These are phyloP conservation scores for Neonectria hederae DNA, from an alignment of 2,329 filamentous ascomycete species.

Conservation along the genomic window DNA sequence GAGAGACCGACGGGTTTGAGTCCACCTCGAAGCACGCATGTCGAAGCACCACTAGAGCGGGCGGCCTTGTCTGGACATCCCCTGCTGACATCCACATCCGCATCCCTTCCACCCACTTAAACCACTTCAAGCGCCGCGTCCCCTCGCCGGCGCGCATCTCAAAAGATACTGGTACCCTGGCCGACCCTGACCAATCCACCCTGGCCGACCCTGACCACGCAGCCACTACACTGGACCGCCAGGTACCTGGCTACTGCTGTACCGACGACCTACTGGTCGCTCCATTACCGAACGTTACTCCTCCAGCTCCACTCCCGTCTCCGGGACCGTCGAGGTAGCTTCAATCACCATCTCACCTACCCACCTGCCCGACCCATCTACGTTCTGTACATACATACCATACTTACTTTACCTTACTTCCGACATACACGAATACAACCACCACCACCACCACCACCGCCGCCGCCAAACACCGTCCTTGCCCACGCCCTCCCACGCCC, in stretches of 20 bases:
- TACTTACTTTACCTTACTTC: not conserved
- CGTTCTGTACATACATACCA: slow-evolving; percentile 8
- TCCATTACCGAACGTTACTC: not conserved
- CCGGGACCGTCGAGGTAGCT: slow-evolving; percentile 13
- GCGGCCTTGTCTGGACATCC: slow-evolving; percentile 8
- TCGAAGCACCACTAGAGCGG: not conserved
- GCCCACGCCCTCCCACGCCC: slow-evolving; percentile 21
- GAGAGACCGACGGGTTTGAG: too few relatives aligned
- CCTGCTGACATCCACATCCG: slow-evolving; percentile 17
- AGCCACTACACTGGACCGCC: slow-evolving; percentile 4
- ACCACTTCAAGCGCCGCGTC: slow-evolving; percentile 7
- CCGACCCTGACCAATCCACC: slow-evolving; percentile 2
- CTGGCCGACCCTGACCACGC: slow-evolving; percentile 2
- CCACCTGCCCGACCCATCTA: slow-evolving; percentile 13
- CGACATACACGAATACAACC: not conserved
- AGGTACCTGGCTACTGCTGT: slow-evolving; percentile 1
- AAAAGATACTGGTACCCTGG: not conserved
- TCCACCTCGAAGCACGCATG: not conserved
- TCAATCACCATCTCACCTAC: slow-evolving; percentile 13
- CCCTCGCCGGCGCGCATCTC: slow-evolving; percentile 7
- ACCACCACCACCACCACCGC: slow-evolving; percentile 17
- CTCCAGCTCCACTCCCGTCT: slow-evolving; percentile 15
- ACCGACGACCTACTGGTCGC: not conserved
- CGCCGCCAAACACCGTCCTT: slow-evolving; percentile 12
- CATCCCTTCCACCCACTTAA: slow-evolving; percentile 10